These are phyloP conservation scores for Cladosporium austrohemisphaericum DNA, from an alignment of 2,329 filamentous ascomycete genomes.

Conservation along the genomic window DNA sequence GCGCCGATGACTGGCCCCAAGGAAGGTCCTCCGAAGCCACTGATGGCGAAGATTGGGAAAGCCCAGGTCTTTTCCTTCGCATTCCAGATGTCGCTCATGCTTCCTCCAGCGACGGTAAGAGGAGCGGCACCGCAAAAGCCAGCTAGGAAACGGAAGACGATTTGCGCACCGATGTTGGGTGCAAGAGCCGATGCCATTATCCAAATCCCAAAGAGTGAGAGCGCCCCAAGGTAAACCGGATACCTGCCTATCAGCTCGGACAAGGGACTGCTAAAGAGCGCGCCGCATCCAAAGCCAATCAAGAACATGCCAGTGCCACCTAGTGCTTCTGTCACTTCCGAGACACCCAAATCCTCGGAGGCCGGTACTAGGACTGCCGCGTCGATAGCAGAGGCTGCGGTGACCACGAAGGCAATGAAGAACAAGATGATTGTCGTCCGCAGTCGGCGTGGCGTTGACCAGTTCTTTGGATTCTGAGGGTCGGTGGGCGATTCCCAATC, in stretches of 20 bases:
- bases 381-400: constrained; percentile 5
- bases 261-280: constrained; percentile 36
- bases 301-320: constrained; percentile 37
- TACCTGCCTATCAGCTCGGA: constrained; percentile 36
- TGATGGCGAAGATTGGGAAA: constrained; percentile 21
- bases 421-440: not conserved
- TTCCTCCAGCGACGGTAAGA: constrained; percentile 23
- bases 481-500: constrained; percentile 5
- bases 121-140: constrained; percentile 24
- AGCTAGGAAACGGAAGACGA: constrained; percentile 23
- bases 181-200: constrained; percentile 20
- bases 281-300: constrained; percentile 39
- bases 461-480: constrained; percentile 7
- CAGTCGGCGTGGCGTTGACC: not conserved
- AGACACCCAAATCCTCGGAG: constrained; percentile 9
- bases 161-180: constrained; percentile 21
- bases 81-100: constrained; percentile 24
- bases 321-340: constrained; percentile 4
- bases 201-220: constrained; percentile 16
- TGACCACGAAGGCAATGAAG: not conserved
- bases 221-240: constrained; percentile 22
- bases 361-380: not conserved
- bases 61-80: constrained; percentile 20
- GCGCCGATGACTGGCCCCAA: constrained; percentile 42
- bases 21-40: constrained; percentile 32